phyloP scores from a whole-genome alignment of 306 rosid species.

The Prunus persica region DNA sequence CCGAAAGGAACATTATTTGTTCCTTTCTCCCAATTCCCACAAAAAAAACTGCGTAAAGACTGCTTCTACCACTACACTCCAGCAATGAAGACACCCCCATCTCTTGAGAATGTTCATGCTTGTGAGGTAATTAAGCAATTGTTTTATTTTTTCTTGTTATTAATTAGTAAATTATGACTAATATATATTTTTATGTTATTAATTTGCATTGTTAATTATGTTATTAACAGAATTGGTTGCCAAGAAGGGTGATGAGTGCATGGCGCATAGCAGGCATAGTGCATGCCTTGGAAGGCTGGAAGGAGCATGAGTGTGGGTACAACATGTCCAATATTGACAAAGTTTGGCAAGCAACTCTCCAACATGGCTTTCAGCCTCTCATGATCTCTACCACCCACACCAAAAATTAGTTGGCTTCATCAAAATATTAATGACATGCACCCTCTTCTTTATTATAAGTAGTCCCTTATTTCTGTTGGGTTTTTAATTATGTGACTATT shows the following conservation, averaged over 20 bases:
- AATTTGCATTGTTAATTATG: neutral
- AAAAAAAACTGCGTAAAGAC: slow-evolving; percentile 55
- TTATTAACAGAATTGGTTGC: slow-evolving; percentile 53
- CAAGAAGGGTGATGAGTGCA: slow-evolving; percentile 82
- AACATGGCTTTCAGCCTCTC: slow-evolving; percentile 66
- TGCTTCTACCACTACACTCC: slow-evolving; percentile 69
- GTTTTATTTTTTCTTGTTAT: neutral
- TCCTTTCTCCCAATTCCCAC: slow-evolving; percentile 76
- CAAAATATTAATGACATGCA: neutral
- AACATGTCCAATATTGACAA: slow-evolving; percentile 39
- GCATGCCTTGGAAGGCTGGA: slow-evolving; percentile 71
- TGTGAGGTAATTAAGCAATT: slow-evolving; percentile 62
- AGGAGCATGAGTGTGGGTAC: slow-evolving; percentile 55
- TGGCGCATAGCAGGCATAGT: slow-evolving; percentile 69
- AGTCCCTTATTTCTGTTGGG: no score
- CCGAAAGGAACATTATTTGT: slow-evolving; percentile 67
- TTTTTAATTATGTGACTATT: no score
- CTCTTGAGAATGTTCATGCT: slow-evolving; percentile 53
- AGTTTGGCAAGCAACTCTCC: slow-evolving; percentile 64
- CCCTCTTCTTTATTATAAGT: no score
- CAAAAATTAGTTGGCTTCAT: neutral
- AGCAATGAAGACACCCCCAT: slow-evolving; percentile 61
- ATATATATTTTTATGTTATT: neutral
- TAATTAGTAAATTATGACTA: no score
- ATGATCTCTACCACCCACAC: neutral